Base-by-base conservation (phyloP, 2,329 filamentous ascomycete species). In the Penicillium sclerotiorum region DNA sequence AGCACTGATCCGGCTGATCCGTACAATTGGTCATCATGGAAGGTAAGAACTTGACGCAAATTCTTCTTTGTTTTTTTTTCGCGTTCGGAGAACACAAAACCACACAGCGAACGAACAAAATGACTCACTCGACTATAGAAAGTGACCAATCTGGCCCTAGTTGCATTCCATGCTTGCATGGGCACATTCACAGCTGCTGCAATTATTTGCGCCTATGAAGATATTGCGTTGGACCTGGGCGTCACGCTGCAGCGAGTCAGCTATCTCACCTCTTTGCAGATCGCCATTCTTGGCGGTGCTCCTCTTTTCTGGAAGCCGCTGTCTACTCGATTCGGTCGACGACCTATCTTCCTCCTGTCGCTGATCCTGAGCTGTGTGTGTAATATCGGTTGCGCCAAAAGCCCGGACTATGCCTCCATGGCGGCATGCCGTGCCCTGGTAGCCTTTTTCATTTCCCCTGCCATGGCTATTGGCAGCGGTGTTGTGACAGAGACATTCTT, bases 161-260 rank as follows among this genome's bases (percentile, higher is more conserved):
- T 85, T 13, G 77, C 80, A 0, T 80, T 82, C 58, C 79, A 84
- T 48, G 78, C 80, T 22, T 77, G 77, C 65, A 83, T 83, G 77
- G 73, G 75, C 37, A 80, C 79, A 1, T 83, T 84, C 55, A 79
- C 73, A 1, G 79, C 81, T 0, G 73, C 80, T 0, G 67, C 74
- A 4, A 82, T 84, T 54, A 79, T 81, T 51, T 76, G 78, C 3
- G 80, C 78, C 4, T 83, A 79, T 58, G 73, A 76, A 37, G 67
- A 73, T 23, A 83, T 85, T 23, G 73, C 79, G 2, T 64, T 70
- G 23, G 80, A 83, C 38, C 65, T 84, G 2, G 66, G 66, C 15
- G 72, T 78, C 32, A 73, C 69, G 9, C 62, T 84, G 1, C 78
- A 80, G 43, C 65, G 66, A 2, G 72, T 79, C 0, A 77, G 74